Conservation (phyloP, 805 yeast genomes). For the Candida stauntonica region DNA sequence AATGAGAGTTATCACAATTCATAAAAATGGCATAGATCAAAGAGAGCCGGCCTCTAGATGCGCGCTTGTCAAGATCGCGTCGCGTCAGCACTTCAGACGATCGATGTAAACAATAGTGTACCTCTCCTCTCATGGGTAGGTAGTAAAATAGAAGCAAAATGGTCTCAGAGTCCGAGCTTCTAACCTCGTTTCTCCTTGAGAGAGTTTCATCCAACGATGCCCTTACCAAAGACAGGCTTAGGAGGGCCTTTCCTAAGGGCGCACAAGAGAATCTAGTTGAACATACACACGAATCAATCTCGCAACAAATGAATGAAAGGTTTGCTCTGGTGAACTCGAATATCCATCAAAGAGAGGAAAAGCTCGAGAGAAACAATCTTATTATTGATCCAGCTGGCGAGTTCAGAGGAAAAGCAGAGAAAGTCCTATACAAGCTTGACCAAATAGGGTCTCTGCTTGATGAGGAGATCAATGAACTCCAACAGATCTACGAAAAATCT, state of each 20-base stretch:
- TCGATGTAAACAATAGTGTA: no score
- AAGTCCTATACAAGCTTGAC: constrained; percentile 18
- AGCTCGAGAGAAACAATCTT: no score
- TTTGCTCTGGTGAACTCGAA: constrained; percentile 4
- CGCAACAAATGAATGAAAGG: constrained; percentile 1
- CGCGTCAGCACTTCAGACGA: no score
- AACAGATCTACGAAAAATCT: constrained; percentile 20
- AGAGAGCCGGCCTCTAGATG: no score
- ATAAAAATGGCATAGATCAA: no score
- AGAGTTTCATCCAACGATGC: constrained; percentile 9
- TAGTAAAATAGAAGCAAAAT: no score
- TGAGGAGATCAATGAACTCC: constrained; percentile 21
- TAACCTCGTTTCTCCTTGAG: constrained; percentile 17
- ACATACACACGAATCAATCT: constrained; percentile 10
- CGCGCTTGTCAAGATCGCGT: no score
- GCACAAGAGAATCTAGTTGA: constrained; percentile 5
- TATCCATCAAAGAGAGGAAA: constrained; percentile 4
- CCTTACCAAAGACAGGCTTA: constrained; percentile 9
- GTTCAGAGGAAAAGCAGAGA: neutral
- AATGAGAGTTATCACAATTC: no score
- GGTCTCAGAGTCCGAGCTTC: constrained; percentile 18
- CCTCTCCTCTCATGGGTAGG: no score
- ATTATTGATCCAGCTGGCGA: no score
- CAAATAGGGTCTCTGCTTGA: constrained; percentile 28
- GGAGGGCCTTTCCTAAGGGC: constrained; percentile 14